Percentiles rank a stretch among this genome's conserved stretches.
Conservation (phyloP, 495 filamentous ascomycete genomes). For the Thermochaetoides thermophila region DNA sequence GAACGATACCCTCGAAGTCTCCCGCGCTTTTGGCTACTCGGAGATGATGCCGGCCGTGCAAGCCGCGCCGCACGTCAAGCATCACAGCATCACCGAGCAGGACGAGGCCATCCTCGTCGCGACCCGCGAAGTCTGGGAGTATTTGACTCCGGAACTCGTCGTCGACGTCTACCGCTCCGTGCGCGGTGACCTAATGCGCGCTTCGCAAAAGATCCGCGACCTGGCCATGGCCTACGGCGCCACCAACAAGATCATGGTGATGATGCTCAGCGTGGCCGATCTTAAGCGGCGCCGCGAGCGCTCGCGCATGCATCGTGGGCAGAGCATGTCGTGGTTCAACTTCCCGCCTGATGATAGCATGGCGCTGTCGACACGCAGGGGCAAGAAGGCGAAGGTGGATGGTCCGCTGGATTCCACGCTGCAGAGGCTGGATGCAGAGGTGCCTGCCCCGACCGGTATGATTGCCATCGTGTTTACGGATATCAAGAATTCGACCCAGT, state of each 20-base stretch:
- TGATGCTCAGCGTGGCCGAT: conserved; percentile 87
- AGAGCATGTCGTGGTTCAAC: conserved; percentile 68
- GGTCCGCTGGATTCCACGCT: conserved; percentile 63
- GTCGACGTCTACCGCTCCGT: conserved; percentile 84
- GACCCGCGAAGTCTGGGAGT: conserved; percentile 89
- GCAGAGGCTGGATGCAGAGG: conserved; percentile 69
- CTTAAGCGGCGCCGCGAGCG: conserved; percentile 64
- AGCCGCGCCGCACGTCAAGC: conserved; percentile 72
- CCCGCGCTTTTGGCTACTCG: conserved; percentile 86
- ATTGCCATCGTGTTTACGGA: conserved; percentile 94
- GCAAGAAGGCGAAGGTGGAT: conserved; percentile 52
- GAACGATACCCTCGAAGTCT: conserved; percentile 82
- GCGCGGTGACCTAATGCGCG: conserved; percentile 77
- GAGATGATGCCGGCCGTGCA: conserved; percentile 86
- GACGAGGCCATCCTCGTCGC: conserved; percentile 91
- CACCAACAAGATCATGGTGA: conserved; percentile 91
- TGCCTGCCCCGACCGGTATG: conserved; percentile 78
- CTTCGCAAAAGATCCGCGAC: conserved; percentile 89
- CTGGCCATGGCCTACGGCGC: conserved; percentile 91
- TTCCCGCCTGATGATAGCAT: conserved; percentile 54
- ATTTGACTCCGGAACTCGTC: conserved; percentile 69
- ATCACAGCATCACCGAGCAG: conserved; percentile 66
- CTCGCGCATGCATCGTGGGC: conserved; percentile 49
- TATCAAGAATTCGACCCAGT: conserved; percentile 92
- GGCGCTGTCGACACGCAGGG: conserved; percentile 39